Evolutionary conservation across 2,329 filamentous ascomycete species (phyloP), one percentile per base, ranked within the genome.

Genomic region (Didymella exigua): DNA sequence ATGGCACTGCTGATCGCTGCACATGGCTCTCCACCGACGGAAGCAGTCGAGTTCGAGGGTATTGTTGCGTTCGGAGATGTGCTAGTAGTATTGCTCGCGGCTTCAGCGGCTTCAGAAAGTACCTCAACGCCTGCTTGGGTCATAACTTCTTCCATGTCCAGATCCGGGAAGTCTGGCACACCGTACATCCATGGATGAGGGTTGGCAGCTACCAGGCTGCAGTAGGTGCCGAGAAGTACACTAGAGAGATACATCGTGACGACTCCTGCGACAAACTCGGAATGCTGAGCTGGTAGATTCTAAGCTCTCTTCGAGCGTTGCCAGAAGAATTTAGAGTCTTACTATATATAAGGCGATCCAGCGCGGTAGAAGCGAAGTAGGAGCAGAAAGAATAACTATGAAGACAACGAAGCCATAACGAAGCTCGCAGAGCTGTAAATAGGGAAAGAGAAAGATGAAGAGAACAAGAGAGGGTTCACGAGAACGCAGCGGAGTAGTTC

Each of bases 151-250:
- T 66, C 53, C 49, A 70, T 64, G 19, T 67, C 66, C 27, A 69
- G 57, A 29, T 67, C 67, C 13, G 66, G 63, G 31, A 49, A 66
- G 36, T 65, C 66, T 1, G 70, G 70, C 11, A 73, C 69, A 13
- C 70, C 70, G 46, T 71, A 73, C 62, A 72, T 73, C 62, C 67
- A 72, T 37, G 68, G 69, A 33, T 66, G 60, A 5, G 65, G 61
- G 23, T 61, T 61, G 2, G 65, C 62, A 14, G 59, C 54, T 30
- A 49, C 51, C 1, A 71, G 55, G 37, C 67, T 54, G 19, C 61
- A 61, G 24, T 61, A 60, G 27, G 60, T 61, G 42, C 65, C 54
- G 11, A 69, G 43, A 14, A 72, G 43, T 4, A 66, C 29, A 4
- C 64, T 27, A 4, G 59, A 47, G 7, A 62, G 54, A 58, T 58